Evolutionary conservation across 2,329 filamentous ascomycete genomes (phyloP), one percentile per base, ranked within the genome.

Genomic region (Colletotrichum noveboracense): DNA sequence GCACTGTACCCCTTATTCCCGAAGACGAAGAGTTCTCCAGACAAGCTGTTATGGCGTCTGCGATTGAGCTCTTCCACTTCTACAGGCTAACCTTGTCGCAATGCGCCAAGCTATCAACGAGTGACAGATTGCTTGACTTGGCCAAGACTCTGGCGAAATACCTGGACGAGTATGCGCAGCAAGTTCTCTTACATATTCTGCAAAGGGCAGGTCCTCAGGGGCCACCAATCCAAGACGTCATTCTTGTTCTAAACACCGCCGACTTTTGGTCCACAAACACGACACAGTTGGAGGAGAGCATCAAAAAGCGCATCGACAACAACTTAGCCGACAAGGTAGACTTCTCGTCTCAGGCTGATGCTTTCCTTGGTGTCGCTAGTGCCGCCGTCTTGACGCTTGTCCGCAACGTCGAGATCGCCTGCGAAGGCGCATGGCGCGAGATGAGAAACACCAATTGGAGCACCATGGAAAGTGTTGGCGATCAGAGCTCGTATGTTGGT

Each of bases 401-500:
- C 7, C 93, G 94, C 76, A 93, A 93, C 80, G 94, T 98, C 6
- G 96, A 98, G 82, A 84, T 93, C 1, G 94, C 94, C 68, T 94
- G 96, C 79, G 96, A 98, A 78, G 91, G 94, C 0, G 93, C 94
- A 18, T 99, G 96, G 97, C 92, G 96, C 72, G 97, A 98, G 86
- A 99, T 99, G 97, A 94, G 93, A 77, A 98, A 98, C 82, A 98
- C 94, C 1, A 94, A 96, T 65, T 99, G 97, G 97, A 94, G 93
- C 83, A 96, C 94, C 78, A 94, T 99, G 88, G 97, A 98, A 79
- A 94, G 91, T 75, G 97, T 98, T 6, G 95, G 95, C 60, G 97
- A 99, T 83, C 96, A 98, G 82, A 98, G 96, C 84, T 93, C 94
- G 0, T 99, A 98, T 80, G 95, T 98, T 30, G 91, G 92, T 10